Conservation (phyloP, 2,329 filamentous ascomycete genomes). For the Colletotrichum trifolii region DNA sequence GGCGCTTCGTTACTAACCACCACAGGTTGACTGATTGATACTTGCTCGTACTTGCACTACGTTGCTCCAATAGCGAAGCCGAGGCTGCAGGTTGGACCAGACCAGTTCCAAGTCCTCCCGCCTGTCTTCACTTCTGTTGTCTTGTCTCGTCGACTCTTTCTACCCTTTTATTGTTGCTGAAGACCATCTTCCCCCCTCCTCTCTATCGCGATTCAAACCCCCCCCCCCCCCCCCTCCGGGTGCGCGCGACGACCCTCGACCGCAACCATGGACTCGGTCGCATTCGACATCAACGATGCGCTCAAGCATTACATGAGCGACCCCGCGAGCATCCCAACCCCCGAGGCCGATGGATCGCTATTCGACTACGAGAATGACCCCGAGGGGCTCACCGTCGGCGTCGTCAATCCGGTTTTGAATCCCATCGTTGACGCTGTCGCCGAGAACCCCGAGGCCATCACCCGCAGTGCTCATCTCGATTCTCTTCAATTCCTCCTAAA, state of each 20-base stretch:
- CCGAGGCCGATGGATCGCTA: slow-evolving; percentile 85
- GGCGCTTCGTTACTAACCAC: too few relatives aligned
- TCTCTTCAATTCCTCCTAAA: slow-evolving; percentile 96
- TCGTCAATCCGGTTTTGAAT: slow-evolving; percentile 89
- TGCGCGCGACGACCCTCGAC: slow-evolving; percentile 35
- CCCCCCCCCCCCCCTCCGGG: too few relatives aligned
- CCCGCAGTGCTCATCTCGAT: slow-evolving; percentile 83
- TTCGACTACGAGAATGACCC: slow-evolving; percentile 94
- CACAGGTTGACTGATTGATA: too few relatives aligned
- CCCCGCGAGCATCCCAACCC: slow-evolving; percentile 82
- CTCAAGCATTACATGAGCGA: slow-evolving; percentile 98
- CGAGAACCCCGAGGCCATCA: slow-evolving; percentile 90
- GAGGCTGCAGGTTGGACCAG: too few relatives aligned
- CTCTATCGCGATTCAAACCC: slow-evolving; percentile 22
- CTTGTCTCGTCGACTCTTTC: slow-evolving; percentile 15
- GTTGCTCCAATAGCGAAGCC: too few relatives aligned
- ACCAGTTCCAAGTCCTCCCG: too few relatives aligned
- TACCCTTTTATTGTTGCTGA: slow-evolving; percentile 15
- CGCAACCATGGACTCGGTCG: slow-evolving; percentile 75
- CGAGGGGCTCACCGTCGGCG: slow-evolving; percentile 79
- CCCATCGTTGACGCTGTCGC: slow-evolving; percentile 92
- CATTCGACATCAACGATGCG: slow-evolving; percentile 96
- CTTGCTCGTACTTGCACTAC: too few relatives aligned
- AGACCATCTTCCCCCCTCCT: slow-evolving; percentile 5
- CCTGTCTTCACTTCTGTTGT: background rate